These are phyloP conservation scores for Phaeosphaeria sp. DNA, from an alignment of 2,329 filamentous ascomycete genomes.

Conservation along the genomic window DNA sequence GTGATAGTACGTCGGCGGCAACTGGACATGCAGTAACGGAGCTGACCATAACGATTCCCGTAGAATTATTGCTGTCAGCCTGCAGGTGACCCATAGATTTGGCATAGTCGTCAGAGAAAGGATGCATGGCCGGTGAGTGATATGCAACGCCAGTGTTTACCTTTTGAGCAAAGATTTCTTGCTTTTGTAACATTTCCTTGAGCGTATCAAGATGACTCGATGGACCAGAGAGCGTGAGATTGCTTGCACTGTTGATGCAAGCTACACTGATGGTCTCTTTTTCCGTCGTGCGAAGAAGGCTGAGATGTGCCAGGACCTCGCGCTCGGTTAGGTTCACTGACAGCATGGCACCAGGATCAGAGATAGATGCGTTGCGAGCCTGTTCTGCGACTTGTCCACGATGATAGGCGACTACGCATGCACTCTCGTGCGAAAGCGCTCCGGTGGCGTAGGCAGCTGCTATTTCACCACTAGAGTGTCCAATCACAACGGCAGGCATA, in stretches of 20 bases:
- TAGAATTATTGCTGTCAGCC: no score
- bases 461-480: neutral
- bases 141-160: conserved; percentile 54
- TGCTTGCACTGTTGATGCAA: conserved; percentile 10
- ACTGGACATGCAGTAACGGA: neutral
- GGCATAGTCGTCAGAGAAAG: conserved; percentile 20
- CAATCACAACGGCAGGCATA: neutral
- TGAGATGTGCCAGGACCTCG: neutral
- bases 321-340: neutral
- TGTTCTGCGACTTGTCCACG: neutral
- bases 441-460: neutral
- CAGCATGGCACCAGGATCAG: neutral
- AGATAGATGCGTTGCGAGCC: neutral
- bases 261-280: conserved; percentile 1
- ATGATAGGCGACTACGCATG: neutral
- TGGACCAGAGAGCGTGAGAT: conserved; percentile 53
- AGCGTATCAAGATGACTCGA: conserved; percentile 43
- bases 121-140: conserved; percentile 51
- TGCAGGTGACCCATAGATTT: neutral
- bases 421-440: neutral
- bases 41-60: neutral
- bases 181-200: conserved; percentile 37
- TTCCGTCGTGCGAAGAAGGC: no score
- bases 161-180: conserved; percentile 45
- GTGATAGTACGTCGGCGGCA: neutral